A percentile compares a stretch with the other conserved stretches of the same genome.
Evolutionary conservation across 2,329 filamentous ascomycete species (phyloP).

Genomic region (Penicillium rolfsii): DNA sequence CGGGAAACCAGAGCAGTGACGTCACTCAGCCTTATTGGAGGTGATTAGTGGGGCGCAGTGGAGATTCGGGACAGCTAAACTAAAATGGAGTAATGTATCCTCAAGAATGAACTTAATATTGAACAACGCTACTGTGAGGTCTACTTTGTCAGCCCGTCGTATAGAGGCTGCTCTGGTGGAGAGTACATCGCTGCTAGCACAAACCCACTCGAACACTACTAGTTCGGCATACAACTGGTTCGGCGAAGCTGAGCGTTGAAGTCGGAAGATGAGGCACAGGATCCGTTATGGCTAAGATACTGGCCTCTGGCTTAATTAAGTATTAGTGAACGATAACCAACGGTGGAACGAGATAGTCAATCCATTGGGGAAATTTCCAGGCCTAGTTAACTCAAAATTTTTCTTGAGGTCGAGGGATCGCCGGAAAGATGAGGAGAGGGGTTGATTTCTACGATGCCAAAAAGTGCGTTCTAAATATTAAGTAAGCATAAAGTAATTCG

Average conservation of each 20-base stretch:
- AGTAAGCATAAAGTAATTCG: background rate
- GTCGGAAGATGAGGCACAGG: background rate
- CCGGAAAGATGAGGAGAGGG: conserved; percentile 9
- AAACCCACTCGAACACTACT: conserved; percentile 1
- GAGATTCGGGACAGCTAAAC: conserved; percentile 7
- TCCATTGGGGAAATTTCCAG: background rate
- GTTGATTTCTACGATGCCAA: conserved; percentile 4
- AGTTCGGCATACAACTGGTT: background rate
- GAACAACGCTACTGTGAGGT: background rate
- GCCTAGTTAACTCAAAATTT: no score
- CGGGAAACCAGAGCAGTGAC: conserved; percentile 2
- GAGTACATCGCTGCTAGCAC: background rate
- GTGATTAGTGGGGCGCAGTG: conserved; percentile 4
- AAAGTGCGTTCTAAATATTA: conserved; percentile 16
- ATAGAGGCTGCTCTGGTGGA: background rate
- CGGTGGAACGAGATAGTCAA: background rate
- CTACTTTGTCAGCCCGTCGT: background rate
- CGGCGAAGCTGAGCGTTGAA: background rate
- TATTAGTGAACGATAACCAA: no score
- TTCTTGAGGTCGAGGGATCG: conserved; percentile 5
- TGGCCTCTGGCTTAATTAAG: background rate
- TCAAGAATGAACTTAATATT: background rate
- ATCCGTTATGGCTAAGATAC: background rate
- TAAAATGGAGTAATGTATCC: background rate
- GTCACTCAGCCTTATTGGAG: conserved; percentile 9